Conservation (phyloP, 2,329 filamentous ascomycete species). For the Byssochlamys sp. region DNA sequence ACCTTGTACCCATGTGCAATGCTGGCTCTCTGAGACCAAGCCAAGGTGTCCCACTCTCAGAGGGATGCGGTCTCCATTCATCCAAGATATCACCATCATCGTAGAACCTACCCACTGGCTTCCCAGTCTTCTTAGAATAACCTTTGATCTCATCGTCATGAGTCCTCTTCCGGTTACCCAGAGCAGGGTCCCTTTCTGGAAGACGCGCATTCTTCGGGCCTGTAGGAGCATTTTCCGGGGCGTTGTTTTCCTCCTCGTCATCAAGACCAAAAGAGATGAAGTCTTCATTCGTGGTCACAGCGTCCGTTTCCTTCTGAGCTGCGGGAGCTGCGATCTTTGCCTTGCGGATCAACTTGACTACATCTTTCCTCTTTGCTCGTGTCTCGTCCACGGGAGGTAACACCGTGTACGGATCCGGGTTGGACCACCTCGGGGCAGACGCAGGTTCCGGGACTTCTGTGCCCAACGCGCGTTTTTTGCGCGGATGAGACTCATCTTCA, state of each 20-base stretch:
- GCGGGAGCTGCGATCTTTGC: conserved; percentile 55
- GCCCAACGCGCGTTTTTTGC: conserved; percentile 29
- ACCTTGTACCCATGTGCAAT: conserved; percentile 27
- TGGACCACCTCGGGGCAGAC: conserved; percentile 71
- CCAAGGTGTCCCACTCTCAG: conserved; percentile 54
- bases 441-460: conserved; percentile 10
- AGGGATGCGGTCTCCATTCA: conserved; percentile 43
- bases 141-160: conserved; percentile 58
- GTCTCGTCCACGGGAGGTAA: conserved; percentile 69
- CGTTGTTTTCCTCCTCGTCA: conserved; percentile 43
- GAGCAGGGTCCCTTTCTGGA: conserved; percentile 32
- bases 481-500: conserved; percentile 28
- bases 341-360: conserved; percentile 85
- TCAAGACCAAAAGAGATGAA: conserved; percentile 79
- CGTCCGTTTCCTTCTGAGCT: conserved; percentile 43
- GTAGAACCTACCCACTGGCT: conserved; percentile 43
- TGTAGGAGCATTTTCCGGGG: conserved; percentile 29
- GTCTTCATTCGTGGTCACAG: conserved; percentile 56
- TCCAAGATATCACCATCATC: conserved; percentile 42
- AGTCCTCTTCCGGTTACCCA: conserved; percentile 66
- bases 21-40: conserved; percentile 19
- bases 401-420: conserved; percentile 85
- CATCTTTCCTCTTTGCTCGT: conserved; percentile 67
- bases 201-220: conserved; percentile 21
- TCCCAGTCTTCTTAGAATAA: conserved; percentile 44